Evolutionary conservation across 2,329 filamentous ascomycete genomes (phyloP).

Genomic region (Stenocarpella maydis): DNA sequence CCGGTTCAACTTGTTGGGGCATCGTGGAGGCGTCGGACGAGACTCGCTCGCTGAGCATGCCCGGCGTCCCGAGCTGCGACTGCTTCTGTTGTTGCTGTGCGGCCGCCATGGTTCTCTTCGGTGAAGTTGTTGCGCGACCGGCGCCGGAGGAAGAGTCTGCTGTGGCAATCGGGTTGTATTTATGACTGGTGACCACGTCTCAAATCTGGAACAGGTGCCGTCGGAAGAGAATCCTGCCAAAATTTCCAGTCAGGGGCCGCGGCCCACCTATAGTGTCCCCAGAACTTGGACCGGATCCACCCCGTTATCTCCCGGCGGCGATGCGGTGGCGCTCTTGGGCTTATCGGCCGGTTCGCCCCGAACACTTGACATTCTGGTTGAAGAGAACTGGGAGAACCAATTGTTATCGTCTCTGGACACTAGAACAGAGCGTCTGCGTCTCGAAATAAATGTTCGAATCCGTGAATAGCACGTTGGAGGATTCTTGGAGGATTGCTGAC

Average conservation of each 20-base stretch:
- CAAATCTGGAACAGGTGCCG: conserved; percentile 2
- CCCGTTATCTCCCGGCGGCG: conserved; percentile 16
- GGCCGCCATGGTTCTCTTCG: neutral
- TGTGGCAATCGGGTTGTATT: neutral
- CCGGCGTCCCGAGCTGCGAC: conserved; percentile 21
- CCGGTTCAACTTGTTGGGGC: conserved; percentile 5
- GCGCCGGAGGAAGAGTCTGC: too few relatives aligned
- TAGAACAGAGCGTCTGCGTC: too few relatives aligned
- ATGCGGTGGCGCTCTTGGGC: neutral
- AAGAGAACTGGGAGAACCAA: neutral
- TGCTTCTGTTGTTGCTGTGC: neutral
- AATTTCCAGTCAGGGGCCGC: conserved; percentile 21
- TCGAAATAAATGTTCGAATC: fast-evolving
- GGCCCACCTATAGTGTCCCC: conserved; percentile 27
- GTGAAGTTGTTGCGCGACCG: neutral
- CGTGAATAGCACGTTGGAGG: neutral
- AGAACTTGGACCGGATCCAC: conserved; percentile 19
- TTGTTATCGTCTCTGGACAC: neutral
- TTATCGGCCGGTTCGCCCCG: neutral
- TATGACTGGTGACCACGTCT: neutral
- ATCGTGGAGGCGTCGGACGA: conserved; percentile 25
- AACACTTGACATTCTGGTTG: neutral
- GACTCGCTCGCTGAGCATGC: conserved; percentile 14
- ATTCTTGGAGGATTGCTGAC: neutral
- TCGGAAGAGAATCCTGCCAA: conserved; percentile 17